Evolutionary conservation across 345 rosid genomes (phyloP).

Genomic region (Eucalyptus sp.): DNA sequence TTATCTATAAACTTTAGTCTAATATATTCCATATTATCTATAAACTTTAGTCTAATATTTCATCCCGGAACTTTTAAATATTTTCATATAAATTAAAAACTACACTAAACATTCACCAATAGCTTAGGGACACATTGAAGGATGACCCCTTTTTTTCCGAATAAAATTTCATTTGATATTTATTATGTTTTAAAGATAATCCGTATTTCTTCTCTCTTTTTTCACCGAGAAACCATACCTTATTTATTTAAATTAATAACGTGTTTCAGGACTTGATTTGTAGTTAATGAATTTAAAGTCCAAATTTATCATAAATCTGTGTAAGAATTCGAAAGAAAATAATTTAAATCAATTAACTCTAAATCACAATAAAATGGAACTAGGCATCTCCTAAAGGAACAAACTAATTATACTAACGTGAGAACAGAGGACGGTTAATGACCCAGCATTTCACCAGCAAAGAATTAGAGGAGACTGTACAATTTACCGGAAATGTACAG

Average conservation of each 20-base stretch:
- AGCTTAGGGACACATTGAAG: neutral
- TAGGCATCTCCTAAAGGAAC: neutral
- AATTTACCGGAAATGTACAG: neutral
- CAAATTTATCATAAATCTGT: neutral
- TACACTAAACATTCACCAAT: neutral
- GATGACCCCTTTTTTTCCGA: neutral
- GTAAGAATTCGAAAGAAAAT: neutral
- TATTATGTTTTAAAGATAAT: neutral
- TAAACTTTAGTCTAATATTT: accelerated
- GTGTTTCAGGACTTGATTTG: neutral
- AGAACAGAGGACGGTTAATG: neutral
- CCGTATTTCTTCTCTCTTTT: too few relatives aligned
- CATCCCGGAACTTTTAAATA: neutral
- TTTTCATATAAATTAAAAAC: accelerated
- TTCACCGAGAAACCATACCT: neutral
- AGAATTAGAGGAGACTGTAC: neutral
- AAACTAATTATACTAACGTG: neutral
- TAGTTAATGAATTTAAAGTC: neutral
- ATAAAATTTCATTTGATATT: neutral
- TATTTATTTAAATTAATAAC: neutral
- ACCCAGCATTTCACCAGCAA: neutral
- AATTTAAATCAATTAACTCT: neutral
- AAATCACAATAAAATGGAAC: neutral
- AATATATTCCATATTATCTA: accelerated
- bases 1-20: accelerated